Conservation (phyloP, 2,329 filamentous ascomycete genomes). For the Laburnicola sp. region DNA sequence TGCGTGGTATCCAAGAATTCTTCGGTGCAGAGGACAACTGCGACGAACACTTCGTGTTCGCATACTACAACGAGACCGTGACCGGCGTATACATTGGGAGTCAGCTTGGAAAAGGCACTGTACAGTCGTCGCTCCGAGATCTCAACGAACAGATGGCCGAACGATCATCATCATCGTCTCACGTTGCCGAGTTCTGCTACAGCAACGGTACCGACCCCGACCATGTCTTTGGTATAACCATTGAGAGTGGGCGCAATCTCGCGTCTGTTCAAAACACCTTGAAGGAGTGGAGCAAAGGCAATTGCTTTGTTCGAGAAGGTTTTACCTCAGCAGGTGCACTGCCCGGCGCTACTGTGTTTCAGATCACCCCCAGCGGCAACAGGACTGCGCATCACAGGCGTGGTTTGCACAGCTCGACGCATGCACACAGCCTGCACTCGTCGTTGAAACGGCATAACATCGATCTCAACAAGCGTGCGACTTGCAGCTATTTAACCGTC, state of each 20-base stretch:
- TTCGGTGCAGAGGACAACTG: conserved; percentile 4
- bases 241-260: not conserved
- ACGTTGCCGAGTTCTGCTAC: not conserved
- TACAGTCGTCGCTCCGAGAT: not conserved
- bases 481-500: not conserved
- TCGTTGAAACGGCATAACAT: not conserved
- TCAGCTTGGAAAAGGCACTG: conserved; percentile 1
- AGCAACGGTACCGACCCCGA: not conserved
- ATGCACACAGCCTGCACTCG: not conserved
- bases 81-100: not conserved
- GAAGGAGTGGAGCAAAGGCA: not conserved
- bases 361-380: not conserved
- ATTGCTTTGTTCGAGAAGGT: not conserved
- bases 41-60: conserved; percentile 4
- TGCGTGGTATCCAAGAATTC: not conserved
- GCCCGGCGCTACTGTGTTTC: not conserved
- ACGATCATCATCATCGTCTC: not conserved
- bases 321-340: not conserved
- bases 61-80: conserved; percentile 3
- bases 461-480: not conserved
- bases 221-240: not conserved
- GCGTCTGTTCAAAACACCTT: not conserved
- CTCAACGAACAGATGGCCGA: not conserved
- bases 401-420: not conserved
- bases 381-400: not conserved